Base-by-base conservation (phyloP, 352 stramenopile genomes). In the Pythium sukuiense region DNA sequence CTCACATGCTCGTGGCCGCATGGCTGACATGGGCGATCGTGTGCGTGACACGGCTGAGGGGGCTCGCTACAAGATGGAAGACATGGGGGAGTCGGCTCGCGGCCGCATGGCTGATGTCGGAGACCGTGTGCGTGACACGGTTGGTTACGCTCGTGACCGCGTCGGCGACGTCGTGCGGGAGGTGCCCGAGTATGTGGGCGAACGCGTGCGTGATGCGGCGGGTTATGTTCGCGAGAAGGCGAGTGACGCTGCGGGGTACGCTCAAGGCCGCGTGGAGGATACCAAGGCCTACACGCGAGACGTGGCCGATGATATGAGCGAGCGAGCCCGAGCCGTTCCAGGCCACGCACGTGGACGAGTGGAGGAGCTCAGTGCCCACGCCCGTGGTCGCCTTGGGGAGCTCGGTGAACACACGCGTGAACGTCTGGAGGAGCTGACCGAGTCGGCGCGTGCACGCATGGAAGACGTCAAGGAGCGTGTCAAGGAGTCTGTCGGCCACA, bases 381-480 rank as follows among this genome's bases (percentile, higher is more conserved):
- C 71, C 14, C 70, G 73, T 20, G 58, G 68, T 0, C 70, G 68
- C 8, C 54, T 76, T 5, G 70, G 61, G 16, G 67, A 77, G 20
- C 41, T 73, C 7, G 67, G 76, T 4, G 63, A 72, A 18, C 67
- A 72, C 37, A 72, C 74, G 5, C 74, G 73, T 12, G 72, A 84
- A 14, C 76, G 72, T 9, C 46, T 79, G 0, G 72, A 75, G 41
- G 72, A 80, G 48, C 55, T 82, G 3, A 74, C 71, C 0, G 59
- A 69, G n/a, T 26, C 50, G 3, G 70, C 65, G 1, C 57, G 66
- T 20, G 39, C 49, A 2, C 56, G 63, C 9, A 74, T 83, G 37
- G 73, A 85, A 41, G 79, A 77, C 39, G 68, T 85, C 3, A 89
- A 81, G 33, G 63, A 81, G 37, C 83, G 79, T n/a, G 67, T 88